phyloP scores from a whole-genome alignment of 495 filamentous ascomycete species.

The Penicillium dipodomyicola region DNA sequence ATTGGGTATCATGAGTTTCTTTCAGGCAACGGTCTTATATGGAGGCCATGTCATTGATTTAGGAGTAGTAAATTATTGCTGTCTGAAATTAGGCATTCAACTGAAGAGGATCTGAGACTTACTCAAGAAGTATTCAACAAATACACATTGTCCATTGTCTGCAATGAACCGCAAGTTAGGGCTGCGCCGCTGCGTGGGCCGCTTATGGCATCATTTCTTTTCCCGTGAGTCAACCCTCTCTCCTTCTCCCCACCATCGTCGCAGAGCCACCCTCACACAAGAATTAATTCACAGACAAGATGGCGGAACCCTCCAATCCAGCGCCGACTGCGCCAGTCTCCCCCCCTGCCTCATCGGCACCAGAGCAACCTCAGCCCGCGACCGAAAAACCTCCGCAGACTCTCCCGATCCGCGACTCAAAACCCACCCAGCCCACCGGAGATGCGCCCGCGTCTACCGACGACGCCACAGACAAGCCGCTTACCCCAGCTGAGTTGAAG shows the following conservation, averaged over 20 bases:
- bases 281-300: conserved; percentile 28
- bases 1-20: conserved; percentile 11
- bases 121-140: neutral
- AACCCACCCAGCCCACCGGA: conserved; percentile 27
- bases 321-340: conserved; percentile 18
- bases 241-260: conserved; percentile 31
- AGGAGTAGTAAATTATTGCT: neutral
- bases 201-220: conserved; percentile 43
- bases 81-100: neutral
- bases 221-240: conserved; percentile 40
- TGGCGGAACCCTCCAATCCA: conserved; percentile 32
- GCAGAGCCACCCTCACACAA: conserved; percentile 18
- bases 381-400: conserved; percentile 25
- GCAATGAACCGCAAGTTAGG: conserved; percentile 22
- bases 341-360: conserved; percentile 8
- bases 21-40: conserved; percentile 1
- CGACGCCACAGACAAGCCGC: conserved; percentile 41
- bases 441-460: conserved; percentile 20
- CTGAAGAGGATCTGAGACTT: neutral
- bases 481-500: conserved; percentile 68
- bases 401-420: conserved; percentile 30
- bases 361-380: conserved; percentile 18
- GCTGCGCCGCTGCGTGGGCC: conserved; percentile 27
- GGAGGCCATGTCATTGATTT: neutral
- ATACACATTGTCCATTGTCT: neutral